phyloP scores from a whole-genome alignment of 2,329 filamentous ascomycete species.

The Orbilia blumenaviensis region DNA sequence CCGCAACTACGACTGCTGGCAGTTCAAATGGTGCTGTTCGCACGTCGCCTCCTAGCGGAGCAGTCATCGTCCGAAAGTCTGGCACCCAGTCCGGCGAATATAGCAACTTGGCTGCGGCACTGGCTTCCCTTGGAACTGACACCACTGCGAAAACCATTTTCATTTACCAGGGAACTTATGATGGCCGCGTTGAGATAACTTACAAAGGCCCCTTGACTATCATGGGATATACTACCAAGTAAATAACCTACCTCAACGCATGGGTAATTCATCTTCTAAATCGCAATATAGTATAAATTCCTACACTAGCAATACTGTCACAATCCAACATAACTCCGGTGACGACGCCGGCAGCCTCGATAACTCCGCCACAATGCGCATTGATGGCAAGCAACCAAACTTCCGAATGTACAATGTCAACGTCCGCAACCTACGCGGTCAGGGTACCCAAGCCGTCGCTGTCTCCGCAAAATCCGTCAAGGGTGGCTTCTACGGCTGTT shows the following conservation, averaged over 20 bases:
- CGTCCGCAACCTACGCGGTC: constrained; percentile 64
- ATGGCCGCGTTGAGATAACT: constrained; percentile 59
- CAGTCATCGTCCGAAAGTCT: constrained; percentile 14
- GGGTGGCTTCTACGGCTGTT: constrained; percentile 65
- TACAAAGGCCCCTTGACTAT: constrained; percentile 59
- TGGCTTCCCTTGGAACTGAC: constrained; percentile 8
- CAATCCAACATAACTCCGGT: constrained; percentile 59
- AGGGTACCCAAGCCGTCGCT: constrained; percentile 65
- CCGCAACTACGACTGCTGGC: background rate
- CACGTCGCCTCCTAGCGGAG: constrained; percentile 19
- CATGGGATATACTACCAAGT: constrained; percentile 59
- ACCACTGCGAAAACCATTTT: constrained; percentile 56
- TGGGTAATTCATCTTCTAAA: background rate
- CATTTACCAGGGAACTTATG: constrained; percentile 59
- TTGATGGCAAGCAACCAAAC: constrained; percentile 55
- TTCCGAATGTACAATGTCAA: constrained; percentile 61
- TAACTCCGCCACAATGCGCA: constrained; percentile 59
- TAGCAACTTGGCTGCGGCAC: background rate
- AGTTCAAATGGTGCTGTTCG: background rate
- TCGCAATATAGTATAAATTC: constrained; percentile 4
- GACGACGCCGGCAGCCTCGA: constrained; percentile 59
- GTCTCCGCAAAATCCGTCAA: constrained; percentile 61
- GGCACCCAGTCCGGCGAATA: constrained; percentile 16
- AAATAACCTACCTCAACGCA: background rate
- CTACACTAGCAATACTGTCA: constrained; percentile 60